Percentiles rank a stretch among this genome's conserved stretches.
Evolutionary conservation across 2,329 filamentous ascomycete genomes (phyloP).

Genomic region (Aspergillus felis): DNA sequence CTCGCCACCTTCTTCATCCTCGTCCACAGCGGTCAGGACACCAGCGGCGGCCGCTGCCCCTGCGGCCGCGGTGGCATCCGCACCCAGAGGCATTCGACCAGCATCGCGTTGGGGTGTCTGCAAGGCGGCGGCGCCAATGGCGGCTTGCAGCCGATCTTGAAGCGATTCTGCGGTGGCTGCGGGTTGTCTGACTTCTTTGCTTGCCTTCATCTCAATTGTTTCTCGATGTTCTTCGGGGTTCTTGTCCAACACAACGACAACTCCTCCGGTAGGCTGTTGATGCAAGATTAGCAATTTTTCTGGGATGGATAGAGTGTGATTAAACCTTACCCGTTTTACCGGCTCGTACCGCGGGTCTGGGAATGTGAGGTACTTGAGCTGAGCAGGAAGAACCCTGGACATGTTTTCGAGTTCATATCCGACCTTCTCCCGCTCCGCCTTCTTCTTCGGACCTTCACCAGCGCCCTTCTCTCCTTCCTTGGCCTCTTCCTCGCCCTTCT

Average conservation of each 20-base stretch:
- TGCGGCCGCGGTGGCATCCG: conserved; percentile 19
- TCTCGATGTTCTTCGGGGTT: conserved; percentile 73
- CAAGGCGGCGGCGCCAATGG: conserved; percentile 30
- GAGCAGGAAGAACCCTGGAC: conserved; percentile 85
- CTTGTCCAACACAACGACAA: conserved; percentile 84
- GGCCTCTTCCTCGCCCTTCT: conserved; percentile 62
- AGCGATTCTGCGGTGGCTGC: conserved; percentile 40
- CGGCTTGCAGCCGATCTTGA: conserved; percentile 42
- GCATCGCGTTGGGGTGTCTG: conserved; percentile 31
- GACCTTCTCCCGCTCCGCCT: conserved; percentile 90
- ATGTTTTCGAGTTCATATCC: conserved; percentile 97
- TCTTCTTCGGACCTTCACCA: conserved; percentile 70
- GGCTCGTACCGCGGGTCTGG: conserved; percentile 86
- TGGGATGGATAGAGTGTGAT: conserved; percentile 1
- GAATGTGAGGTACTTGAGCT: conserved; percentile 96
- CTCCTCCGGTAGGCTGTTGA: conserved; percentile 79
- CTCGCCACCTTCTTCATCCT: conserved; percentile 52
- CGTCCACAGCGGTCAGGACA: conserved; percentile 81
- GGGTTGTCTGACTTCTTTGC: conserved; percentile 57
- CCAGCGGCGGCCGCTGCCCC: conserved; percentile 71
- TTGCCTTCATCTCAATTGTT: conserved; percentile 86
- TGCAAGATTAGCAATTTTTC: conserved; percentile 37
- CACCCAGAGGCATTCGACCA: conserved; percentile 18
- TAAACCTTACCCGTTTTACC: conserved; percentile 71
- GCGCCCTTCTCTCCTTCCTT: conserved; percentile 60